A percentile compares a stretch with the other conserved stretches of the same genome.
Conservation (phyloP, 2,329 filamentous ascomycete species). For the Trichoderma afroharzianum region DNA sequence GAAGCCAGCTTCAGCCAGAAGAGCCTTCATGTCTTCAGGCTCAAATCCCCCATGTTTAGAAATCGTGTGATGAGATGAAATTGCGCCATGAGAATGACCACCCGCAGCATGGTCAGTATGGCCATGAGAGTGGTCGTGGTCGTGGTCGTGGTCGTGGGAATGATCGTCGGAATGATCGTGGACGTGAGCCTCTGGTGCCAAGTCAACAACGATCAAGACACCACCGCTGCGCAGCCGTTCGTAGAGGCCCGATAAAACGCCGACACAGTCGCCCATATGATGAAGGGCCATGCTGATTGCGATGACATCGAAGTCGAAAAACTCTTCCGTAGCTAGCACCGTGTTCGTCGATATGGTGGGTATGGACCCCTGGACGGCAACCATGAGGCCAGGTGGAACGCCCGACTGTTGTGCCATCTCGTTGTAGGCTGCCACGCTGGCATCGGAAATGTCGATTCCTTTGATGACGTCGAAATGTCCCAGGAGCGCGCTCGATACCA, state of each 20-base stretch:
- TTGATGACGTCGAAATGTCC: neutral
- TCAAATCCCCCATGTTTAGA: neutral
- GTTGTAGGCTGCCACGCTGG: neutral
- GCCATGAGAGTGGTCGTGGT: neutral
- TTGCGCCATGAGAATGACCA: neutral
- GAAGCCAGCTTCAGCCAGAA: neutral
- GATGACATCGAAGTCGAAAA: neutral
- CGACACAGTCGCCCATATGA: neutral
- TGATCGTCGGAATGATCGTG: neutral
- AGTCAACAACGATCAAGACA: neutral
- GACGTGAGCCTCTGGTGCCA: neutral
- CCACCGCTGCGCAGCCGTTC: neutral
- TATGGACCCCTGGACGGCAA: neutral
- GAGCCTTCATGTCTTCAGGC: neutral
- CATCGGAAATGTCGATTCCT: neutral
- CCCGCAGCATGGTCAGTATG: neutral
- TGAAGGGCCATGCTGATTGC: slow-evolving; percentile 5
- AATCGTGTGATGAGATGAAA: neutral
- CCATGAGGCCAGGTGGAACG: neutral
- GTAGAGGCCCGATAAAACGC: neutral
- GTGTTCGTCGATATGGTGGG: neutral
- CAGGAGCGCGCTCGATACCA: neutral
- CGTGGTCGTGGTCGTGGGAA: neutral
- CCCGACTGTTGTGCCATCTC: neutral
- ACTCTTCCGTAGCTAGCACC: neutral